A percentile compares a stretch with the other conserved stretches of the same genome.
These are phyloP conservation scores for Nicotiana knightiana DNA, from an alignment of 257 asterid species.

Conservation along the genomic window DNA sequence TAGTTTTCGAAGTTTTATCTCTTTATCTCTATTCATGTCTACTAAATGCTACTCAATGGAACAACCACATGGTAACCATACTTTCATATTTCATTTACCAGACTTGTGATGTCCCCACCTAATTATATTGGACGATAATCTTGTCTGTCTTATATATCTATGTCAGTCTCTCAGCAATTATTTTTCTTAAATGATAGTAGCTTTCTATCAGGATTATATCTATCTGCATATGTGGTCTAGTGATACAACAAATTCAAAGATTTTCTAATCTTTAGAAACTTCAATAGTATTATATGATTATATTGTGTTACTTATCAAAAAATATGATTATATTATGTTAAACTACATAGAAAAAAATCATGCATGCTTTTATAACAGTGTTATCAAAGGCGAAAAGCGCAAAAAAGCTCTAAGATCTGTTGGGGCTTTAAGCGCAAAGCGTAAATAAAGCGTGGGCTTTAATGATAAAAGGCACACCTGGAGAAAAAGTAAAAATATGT, in stretches of 20 bases:
- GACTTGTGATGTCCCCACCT: not conserved
- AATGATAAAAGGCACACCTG: no score
- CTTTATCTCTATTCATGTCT: not conserved
- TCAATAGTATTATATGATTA: not conserved
- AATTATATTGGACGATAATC: not conserved
- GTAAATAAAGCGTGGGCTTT: no score
- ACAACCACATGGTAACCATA: not conserved
- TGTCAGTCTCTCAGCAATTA: not conserved
- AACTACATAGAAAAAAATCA: not conserved
- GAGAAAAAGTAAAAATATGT: no score
- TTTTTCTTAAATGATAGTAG: not conserved
- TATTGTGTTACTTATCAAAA: not conserved
- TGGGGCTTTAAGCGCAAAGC: no score
- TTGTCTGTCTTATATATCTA: not conserved
- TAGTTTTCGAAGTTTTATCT: not conserved
- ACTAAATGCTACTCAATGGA: not conserved
- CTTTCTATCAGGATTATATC: not conserved
- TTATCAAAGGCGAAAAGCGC: no score
- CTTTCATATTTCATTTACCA: not conserved
- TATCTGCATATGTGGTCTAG: not conserved
- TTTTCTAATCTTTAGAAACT: not conserved
- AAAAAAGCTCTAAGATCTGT: no score
- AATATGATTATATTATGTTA: not conserved
- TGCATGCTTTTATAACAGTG: not conserved
- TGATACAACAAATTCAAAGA: not conserved